Base-by-base conservation (phyloP, 2,329 filamentous ascomycete species). In the Diplodia intermedia region DNA sequence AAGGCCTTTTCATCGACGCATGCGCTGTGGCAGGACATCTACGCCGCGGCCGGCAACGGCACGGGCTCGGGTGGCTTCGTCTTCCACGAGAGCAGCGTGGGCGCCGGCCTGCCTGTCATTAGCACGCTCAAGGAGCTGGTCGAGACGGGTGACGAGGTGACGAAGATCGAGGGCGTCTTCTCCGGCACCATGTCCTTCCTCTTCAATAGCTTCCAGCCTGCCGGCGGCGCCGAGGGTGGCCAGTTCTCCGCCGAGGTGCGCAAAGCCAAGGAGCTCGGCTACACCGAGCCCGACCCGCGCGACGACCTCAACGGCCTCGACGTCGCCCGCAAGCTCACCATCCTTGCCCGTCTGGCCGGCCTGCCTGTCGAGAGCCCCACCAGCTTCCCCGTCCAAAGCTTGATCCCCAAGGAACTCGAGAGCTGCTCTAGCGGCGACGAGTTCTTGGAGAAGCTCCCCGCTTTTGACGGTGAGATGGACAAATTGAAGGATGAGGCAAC, bases 131-230 rank as follows among this genome's bases (percentile, higher is more conserved):
- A 93, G 76, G 95, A 99, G 75, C 86, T 99, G n/a, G 88, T 97
- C 29, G 91, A 94, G 71, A 99, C 95, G 1, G 95, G 95, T 52
- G 95, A 99, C 77, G 86, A 92, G 77, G 90, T 99, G 5, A 93
- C 88, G 66, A 94, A 90, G 82, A 96, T 99, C 73, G 94, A 98
- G 82, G 95, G 95, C 72, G 94, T 99, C 63, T 98, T 99, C 82
- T 97, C 92, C 70, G 95, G 95, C 71, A 99, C 95, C 67, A 94
- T 99, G 89, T 96, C 92, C 49, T 99, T 97, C 85, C 86, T 99
- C 50, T 98, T 99, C 88, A 98, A 98, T 85, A 94, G 89, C 26
- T 99, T 98, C 79, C 93, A 94, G 60, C 95, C 95, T 0, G 89
- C 90, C 2, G 87, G 88, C 61, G 91, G 90, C 5, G 83, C 85